Percentiles rank a stretch among this genome's conserved stretches.
phyloP scores from a whole-genome alignment of 352 stramenopile genomes.

The Phytophthora hibernalis region DNA sequence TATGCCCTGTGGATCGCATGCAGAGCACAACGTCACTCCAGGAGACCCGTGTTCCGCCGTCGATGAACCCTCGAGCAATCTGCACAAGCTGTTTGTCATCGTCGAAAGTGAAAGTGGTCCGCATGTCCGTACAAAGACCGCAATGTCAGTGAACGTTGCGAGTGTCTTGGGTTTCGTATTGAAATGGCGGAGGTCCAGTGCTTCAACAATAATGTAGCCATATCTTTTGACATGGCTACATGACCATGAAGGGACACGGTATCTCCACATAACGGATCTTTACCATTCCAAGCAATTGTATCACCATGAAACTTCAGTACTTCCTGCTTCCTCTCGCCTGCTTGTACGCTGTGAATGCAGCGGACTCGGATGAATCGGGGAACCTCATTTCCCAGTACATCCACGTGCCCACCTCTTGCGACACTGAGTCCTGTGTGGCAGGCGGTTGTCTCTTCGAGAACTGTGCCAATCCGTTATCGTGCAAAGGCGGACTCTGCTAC shows the following conservation, averaged over 20 bases:
- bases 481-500: constrained; percentile 60
- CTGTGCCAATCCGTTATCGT: constrained; percentile 50
- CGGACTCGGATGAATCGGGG: not conserved
- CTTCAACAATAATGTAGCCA: constrained; percentile 3
- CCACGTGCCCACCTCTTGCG: constrained; percentile 49
- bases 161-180: not conserved
- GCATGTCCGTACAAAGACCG: not conserved
- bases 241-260: constrained; percentile 21
- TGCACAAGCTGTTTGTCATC: constrained; percentile 20
- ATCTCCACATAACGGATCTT: constrained; percentile 11
- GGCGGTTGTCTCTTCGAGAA: constrained; percentile 67
- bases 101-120: constrained; percentile 11
- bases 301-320: constrained; percentile 18
- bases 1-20: not conserved
- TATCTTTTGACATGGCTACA: constrained; percentile 6
- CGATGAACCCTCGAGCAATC: not conserved
- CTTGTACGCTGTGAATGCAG: constrained; percentile 5
- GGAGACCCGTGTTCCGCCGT: not conserved
- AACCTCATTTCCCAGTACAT: constrained; percentile 44
- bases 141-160: not conserved
- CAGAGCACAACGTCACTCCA: not conserved
- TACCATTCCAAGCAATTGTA: not conserved
- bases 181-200: constrained; percentile 6
- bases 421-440: constrained; percentile 39
- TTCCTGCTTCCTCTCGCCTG: constrained; percentile 10